A percentile compares a stretch with the other conserved stretches of the same genome.
Evolutionary conservation across 23 red algal genomes (phyloP).

Genomic region (Pyropia haitanensis): DNA sequence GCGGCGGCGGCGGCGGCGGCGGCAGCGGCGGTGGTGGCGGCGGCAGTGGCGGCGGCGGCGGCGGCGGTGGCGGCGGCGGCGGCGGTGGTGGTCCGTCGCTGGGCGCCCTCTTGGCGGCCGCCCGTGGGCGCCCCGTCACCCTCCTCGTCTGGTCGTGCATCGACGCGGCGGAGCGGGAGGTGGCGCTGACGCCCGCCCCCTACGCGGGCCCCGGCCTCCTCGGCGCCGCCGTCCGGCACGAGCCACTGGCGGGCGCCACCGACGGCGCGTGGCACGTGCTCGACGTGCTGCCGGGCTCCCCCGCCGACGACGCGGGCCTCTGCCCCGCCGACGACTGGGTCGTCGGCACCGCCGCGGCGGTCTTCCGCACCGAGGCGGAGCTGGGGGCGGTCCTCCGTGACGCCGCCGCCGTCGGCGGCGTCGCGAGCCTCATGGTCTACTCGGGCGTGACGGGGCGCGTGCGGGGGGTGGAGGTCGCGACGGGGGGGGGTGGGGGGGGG

Average conservation of each 20-base stretch:
- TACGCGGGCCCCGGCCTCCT: constrained; percentile 53
- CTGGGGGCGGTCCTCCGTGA: constrained; percentile 40
- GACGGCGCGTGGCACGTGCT: constrained; percentile 65
- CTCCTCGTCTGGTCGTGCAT: constrained; percentile 61
- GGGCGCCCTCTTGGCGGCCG: constrained; percentile 27
- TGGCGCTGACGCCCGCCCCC: constrained; percentile 24
- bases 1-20: too few relatives aligned
- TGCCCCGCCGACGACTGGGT: constrained; percentile 61
- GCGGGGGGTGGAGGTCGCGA: constrained; percentile 4
- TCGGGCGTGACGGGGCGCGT: constrained; percentile 5
- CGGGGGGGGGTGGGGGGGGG: too few relatives aligned
- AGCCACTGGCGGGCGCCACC: constrained; percentile 30
- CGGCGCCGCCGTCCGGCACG: constrained; percentile 64
- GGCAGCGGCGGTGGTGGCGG: not conserved
- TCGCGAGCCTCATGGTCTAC: constrained; percentile 8
- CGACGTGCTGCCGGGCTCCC: constrained; percentile 50
- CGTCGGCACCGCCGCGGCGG: constrained; percentile 69
- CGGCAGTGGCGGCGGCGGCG: too few relatives aligned
- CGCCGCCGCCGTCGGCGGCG: not conserved
- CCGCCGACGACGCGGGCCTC: constrained; percentile 68
- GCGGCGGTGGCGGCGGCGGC: too few relatives aligned
- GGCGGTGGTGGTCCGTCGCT: constrained; percentile 38
- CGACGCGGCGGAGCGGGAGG: constrained; percentile 26
- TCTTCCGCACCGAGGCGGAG: constrained; percentile 42
- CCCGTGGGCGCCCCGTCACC: constrained; percentile 34